These are phyloP conservation scores for Tuber indicum DNA, from an alignment of 495 filamentous ascomycete species.

Conservation along the genomic window DNA sequence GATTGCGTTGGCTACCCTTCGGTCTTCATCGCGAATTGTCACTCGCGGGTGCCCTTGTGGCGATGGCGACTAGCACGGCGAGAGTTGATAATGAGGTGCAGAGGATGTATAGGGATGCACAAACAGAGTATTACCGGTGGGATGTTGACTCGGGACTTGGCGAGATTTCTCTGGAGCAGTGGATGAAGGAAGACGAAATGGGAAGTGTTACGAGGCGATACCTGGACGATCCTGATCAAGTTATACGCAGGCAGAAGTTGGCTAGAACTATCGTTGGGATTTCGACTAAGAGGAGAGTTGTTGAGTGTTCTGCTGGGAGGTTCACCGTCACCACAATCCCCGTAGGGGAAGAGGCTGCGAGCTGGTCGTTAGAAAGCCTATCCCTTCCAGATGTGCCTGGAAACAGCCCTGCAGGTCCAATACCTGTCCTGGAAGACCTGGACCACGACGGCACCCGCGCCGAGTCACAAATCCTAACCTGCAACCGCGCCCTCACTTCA, in stretches of 20 bases:
- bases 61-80: slow-evolving; percentile 29
- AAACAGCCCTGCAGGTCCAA: not conserved
- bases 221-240: slow-evolving; percentile 29
- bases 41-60: slow-evolving; percentile 18
- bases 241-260: slow-evolving; percentile 16
- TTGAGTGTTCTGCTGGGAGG: slow-evolving; percentile 26
- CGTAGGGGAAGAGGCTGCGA: slow-evolving; percentile 9
- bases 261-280: slow-evolving; percentile 21
- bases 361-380: slow-evolving; percentile 23
- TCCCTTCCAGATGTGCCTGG: slow-evolving; percentile 7
- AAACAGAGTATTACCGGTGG: slow-evolving; percentile 31
- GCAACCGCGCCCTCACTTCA: slow-evolving; percentile 9
- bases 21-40: slow-evolving; percentile 19
- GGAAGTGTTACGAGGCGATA: slow-evolving; percentile 23
- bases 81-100: slow-evolving; percentile 30
- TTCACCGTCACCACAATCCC: slow-evolving; percentile 1
- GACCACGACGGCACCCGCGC: slow-evolving; percentile 21
- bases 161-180: slow-evolving; percentile 28
- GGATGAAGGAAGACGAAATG: slow-evolving; percentile 35
- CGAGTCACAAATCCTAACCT: slow-evolving; percentile 24
- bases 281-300: slow-evolving; percentile 17
- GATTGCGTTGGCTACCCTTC: slow-evolving; percentile 14
- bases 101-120: slow-evolving; percentile 29
- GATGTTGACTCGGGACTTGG: slow-evolving; percentile 25
- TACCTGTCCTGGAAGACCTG: slow-evolving; percentile 24